phyloP scores from a whole-genome alignment of 2,329 filamentous ascomycete species.

The Trichoderma lentiforme region DNA sequence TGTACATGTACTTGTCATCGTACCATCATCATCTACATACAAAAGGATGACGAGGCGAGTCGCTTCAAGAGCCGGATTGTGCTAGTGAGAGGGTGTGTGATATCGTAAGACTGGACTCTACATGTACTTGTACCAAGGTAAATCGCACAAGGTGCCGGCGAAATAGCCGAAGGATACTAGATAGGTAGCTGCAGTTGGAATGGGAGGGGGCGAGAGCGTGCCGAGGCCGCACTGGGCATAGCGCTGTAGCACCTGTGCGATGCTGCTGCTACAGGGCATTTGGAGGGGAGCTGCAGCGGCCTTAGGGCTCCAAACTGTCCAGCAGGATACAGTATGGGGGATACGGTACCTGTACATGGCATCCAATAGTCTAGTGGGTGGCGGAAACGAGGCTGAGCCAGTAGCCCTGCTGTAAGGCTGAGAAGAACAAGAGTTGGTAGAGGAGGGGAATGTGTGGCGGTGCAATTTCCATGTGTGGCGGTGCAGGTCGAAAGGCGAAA shows the following conservation, averaged over 20 bases:
- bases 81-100: background rate
- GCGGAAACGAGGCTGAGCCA: background rate
- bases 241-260: background rate
- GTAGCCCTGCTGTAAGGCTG: slow-evolving; percentile 7
- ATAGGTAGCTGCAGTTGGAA: background rate
- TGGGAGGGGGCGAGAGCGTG: no score
- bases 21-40: background rate
- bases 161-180: background rate
- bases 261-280: background rate
- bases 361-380: background rate
- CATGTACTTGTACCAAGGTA: no score
- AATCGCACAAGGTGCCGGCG: background rate
- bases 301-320: no score
- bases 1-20: background rate
- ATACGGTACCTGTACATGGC: no score
- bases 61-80: background rate
- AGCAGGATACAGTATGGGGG: background rate
- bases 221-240: background rate
- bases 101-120: no score
- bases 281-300: background rate
- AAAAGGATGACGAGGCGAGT: background rate
- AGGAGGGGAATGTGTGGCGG: background rate
- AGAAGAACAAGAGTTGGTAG: background rate
- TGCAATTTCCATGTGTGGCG: background rate
- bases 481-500: background rate